Percentiles rank a stretch among this genome's conserved stretches.
phyloP scores from a whole-genome alignment of 2,329 filamentous ascomycete genomes.

The Passalora sequoiae region DNA sequence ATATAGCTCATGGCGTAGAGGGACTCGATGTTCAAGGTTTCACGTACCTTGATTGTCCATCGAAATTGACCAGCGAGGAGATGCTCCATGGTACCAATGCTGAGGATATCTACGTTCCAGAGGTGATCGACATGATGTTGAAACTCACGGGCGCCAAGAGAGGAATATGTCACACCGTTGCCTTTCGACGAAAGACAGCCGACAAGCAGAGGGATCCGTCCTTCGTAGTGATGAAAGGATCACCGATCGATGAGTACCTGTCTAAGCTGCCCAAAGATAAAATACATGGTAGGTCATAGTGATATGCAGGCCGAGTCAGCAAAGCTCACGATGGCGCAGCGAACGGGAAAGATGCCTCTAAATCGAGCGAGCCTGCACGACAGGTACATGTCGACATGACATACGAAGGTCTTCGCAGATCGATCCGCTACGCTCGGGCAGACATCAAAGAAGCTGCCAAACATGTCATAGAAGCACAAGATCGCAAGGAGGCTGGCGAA shows the following conservation, averaged over 20 bases:
- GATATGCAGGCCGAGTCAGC: background rate
- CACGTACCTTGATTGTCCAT: conserved; percentile 14
- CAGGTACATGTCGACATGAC: conserved; percentile 18
- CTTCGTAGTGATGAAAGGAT: conserved; percentile 7
- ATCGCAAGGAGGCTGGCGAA: conserved; percentile 1
- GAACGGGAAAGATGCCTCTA: conserved; percentile 9
- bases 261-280: conserved; percentile 12
- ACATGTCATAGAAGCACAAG: conserved; percentile 14
- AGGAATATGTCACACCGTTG: conserved; percentile 11
- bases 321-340: conserved; percentile 11
- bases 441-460: conserved; percentile 13
- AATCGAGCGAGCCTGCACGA: conserved; percentile 13
- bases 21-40: conserved; percentile 18
- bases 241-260: conserved; percentile 8
- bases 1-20: conserved; percentile 10
- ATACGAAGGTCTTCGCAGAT: conserved; percentile 9
- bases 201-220: conserved; percentile 12
- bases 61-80: conserved; percentile 6
- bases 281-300: conserved; percentile 9
- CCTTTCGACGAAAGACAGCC: conserved; percentile 12
- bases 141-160: conserved; percentile 17
- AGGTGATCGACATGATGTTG: conserved; percentile 13
- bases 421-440: conserved; percentile 6
- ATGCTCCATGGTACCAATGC: conserved; percentile 14
- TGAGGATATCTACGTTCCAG: conserved; percentile 14